A percentile compares a stretch with the other conserved stretches of the same genome.
These are phyloP conservation scores for Chalciporus pseudorubinellus DNA, from an alignment of 768 basidiomycete species.

Conservation along the genomic window DNA sequence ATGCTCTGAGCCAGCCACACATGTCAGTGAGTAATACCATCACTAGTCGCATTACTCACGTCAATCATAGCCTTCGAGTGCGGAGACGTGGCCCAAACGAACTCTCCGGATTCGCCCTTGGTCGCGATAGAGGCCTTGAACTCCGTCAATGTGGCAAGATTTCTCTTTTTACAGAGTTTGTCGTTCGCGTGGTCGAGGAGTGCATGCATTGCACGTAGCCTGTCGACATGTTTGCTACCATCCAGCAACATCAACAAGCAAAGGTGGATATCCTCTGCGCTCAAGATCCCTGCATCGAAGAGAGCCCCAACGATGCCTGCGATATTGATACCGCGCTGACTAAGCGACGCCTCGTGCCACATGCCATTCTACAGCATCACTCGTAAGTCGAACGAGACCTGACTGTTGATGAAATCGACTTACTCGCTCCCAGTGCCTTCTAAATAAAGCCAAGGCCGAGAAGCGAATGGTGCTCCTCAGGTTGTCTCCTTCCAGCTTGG, in stretches of 20 bases:
- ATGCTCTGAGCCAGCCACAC: conserved; percentile 25
- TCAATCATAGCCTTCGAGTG: conserved; percentile 14
- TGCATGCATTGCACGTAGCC: conserved; percentile 37
- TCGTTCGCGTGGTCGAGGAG: conserved; percentile 32
- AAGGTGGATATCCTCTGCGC: conserved; percentile 26
- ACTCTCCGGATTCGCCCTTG: conserved; percentile 14
- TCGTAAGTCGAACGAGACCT: background rate
- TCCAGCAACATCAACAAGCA: conserved; percentile 27
- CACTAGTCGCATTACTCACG: conserved; percentile 13
- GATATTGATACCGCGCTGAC: conserved; percentile 24
- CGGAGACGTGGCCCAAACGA: conserved; percentile 20
- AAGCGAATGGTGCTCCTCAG: conserved; percentile 14
- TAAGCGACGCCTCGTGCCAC: conserved; percentile 8
- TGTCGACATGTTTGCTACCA: conserved; percentile 23
- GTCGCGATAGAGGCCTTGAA: conserved; percentile 20
- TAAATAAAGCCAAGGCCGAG: conserved; percentile 15
- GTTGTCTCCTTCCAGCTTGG: conserved; percentile 9
- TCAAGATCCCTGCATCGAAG: conserved; percentile 25
- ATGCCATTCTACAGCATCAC: conserved; percentile 14
- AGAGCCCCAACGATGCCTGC: conserved; percentile 34
- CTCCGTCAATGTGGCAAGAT: conserved; percentile 13
- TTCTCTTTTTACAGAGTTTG: conserved; percentile 30
- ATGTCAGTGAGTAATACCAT: background rate
- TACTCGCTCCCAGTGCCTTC: conserved; percentile 15
- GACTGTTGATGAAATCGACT: background rate